phyloP scores from a whole-genome alignment of 352 stramenopile species.

The Saprolegnia parasitica region DNA sequence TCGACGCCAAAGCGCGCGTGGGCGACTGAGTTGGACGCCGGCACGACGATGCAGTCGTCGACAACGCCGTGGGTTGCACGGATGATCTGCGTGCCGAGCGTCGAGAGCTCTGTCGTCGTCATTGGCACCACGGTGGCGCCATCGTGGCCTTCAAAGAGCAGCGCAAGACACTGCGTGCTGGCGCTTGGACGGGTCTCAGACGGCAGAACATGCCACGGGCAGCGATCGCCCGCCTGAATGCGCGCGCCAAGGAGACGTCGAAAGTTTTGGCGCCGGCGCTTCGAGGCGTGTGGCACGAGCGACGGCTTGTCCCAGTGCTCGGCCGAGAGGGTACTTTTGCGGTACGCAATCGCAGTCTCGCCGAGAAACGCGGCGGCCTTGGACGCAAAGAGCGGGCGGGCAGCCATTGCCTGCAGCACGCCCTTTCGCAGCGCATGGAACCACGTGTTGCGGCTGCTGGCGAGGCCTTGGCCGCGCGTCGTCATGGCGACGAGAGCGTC shows the following conservation, averaged over 20 bases:
- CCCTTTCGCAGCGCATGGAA: constrained; percentile 5
- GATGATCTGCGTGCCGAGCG: not conserved
- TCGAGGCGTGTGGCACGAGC: not conserved
- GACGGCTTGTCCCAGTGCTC: constrained; percentile 4
- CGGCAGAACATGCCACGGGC: not conserved
- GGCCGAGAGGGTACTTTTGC: not conserved
- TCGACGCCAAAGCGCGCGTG: not conserved
- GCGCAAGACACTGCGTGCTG: not conserved
- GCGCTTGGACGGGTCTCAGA: not conserved
- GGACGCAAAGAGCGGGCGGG: not conserved
- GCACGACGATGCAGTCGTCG: not conserved
- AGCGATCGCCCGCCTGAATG: constrained; percentile 7
- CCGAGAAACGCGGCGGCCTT: not conserved
- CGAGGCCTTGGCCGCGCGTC: not conserved
- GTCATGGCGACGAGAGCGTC: constrained; percentile 10
- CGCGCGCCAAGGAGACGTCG: not conserved
- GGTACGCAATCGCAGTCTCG: constrained; percentile 2
- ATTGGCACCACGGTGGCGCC: not conserved
- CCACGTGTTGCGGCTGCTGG: not conserved
- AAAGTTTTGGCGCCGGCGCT: not conserved
- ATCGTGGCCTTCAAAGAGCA: constrained; percentile 6
- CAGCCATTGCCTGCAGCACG: not conserved
- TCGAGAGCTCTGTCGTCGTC: not conserved
- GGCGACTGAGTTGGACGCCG: not conserved
- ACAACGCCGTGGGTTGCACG: not conserved